phyloP scores from a whole-genome alignment of 495 filamentous ascomycete genomes.

The Penicillium paxilli region DNA sequence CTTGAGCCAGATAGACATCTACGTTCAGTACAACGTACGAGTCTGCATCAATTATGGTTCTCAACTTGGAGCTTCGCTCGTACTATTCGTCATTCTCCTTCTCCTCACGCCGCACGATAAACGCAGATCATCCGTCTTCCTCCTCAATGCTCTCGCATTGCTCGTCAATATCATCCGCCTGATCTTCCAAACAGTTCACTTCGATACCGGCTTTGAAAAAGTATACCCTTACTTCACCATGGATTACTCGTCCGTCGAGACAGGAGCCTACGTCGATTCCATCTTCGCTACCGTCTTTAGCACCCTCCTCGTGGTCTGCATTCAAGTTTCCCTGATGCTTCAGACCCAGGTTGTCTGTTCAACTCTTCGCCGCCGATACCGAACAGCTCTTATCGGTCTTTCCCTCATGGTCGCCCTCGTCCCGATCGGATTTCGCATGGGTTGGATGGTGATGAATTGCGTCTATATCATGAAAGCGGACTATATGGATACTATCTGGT shows the following conservation, averaged over 20 bases:
- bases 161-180: slow-evolving; percentile 60
- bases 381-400: slow-evolving; percentile 41
- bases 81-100: slow-evolving; percentile 65
- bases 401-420: slow-evolving; percentile 55
- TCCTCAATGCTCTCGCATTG: slow-evolving; percentile 63
- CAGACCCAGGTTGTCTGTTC: slow-evolving; percentile 67
- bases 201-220: slow-evolving; percentile 55
- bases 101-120: slow-evolving; percentile 64
- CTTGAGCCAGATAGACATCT: slow-evolving; percentile 47
- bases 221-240: slow-evolving; percentile 58
- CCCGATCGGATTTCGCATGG: slow-evolving; percentile 61
- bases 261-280: slow-evolving; percentile 47
- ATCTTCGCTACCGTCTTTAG: slow-evolving; percentile 54
- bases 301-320: slow-evolving; percentile 57
- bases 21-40: slow-evolving; percentile 50
- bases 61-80: slow-evolving; percentile 71
- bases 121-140: slow-evolving; percentile 58
- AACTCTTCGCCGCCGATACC: slow-evolving; percentile 44
- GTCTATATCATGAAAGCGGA: slow-evolving; percentile 44
- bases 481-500: slow-evolving; percentile 20
- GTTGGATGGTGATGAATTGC: slow-evolving; percentile 56
- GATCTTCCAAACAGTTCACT: slow-evolving; percentile 59
- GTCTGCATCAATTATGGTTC: slow-evolving; percentile 67
- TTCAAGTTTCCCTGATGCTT: slow-evolving; percentile 68
- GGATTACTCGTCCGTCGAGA: slow-evolving; percentile 56